Evolutionary conservation across 176 grass and related monocot species (phyloP), one percentile per base, ranked within the genome.

Genomic region (Carex scoparia): DNA sequence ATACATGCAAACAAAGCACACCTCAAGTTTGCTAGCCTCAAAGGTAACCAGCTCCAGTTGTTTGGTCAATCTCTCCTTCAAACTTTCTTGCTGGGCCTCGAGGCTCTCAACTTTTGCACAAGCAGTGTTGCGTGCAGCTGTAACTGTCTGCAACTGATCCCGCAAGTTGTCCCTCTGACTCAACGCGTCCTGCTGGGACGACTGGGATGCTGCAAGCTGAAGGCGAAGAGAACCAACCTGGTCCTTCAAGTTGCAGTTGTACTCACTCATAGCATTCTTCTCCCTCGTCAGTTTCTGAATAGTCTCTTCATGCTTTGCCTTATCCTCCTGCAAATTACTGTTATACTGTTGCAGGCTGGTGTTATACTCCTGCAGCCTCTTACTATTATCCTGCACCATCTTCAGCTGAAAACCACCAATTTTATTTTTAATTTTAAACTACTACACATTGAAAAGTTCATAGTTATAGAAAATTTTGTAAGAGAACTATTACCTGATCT

Each of bases 271-370:
- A 51, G 86, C 84, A 65, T 86, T 99, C 86, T 96, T 99, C 74
- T 99, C 97, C 65, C 86, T 92, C 85, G 91, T 87, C 37, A 99
- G 61, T 62, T 91, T 99, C 30, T 90, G 92, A 12, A 96, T 94
- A 8, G 65, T 61, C 42, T 95, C 90, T 4, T 88, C 93, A 42
- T 89, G 90, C 84, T 96, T 92, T 8, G 86, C 77, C 40, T 86
- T 90, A 65, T 96, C 97, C 84, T 88, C 89, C 84, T 99, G 97
- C 61, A 99, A 87, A 85, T 89, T 99, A 84, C 88, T 92, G 85
- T 96, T 99, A 84, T 99, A 99, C 11, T 92, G 91, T 67, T 96
- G 97, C 80, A 99, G 86, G 65, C 91, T 99, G 27, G 88, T 80
- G 58, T 92, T 99, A 84, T 99, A 96, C 10, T 92, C 93, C 62